Evolutionary conservation across 192 early-diverging fungal species (phyloP).

Genomic region (Backusella morwellensis): DNA sequence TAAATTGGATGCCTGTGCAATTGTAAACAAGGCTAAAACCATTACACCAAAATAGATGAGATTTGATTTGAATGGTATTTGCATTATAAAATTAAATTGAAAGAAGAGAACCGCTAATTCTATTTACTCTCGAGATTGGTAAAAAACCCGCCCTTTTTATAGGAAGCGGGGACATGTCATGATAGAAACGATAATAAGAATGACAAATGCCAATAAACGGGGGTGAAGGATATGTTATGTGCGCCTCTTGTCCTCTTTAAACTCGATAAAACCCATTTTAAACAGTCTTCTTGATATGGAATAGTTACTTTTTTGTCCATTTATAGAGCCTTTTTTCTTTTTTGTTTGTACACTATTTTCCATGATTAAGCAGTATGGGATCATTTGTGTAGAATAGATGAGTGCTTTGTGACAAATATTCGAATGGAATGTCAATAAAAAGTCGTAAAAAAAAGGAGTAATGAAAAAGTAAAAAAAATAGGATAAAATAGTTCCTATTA

Average conservation of each 20-base stretch:
- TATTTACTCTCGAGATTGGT: not conserved
- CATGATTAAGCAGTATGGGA: not conserved
- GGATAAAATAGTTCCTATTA: too few species aligned
- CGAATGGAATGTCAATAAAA: slow-evolving; percentile 6
- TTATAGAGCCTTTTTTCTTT: not conserved
- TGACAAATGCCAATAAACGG: not conserved
- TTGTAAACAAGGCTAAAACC: not conserved
- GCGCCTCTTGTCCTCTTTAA: not conserved
- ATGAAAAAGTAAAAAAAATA: not conserved
- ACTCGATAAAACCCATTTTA: not conserved
- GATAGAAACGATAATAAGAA: not conserved
- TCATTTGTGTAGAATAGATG: not conserved
- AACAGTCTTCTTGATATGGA: not conserved
- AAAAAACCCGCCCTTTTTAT: not conserved
- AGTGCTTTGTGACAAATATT: not conserved
- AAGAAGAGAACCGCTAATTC: not conserved
- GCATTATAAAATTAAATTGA: not conserved
- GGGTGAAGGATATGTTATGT: not conserved
- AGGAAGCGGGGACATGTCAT: not conserved
- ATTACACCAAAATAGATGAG: not conserved
- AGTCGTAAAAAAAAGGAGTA: not conserved
- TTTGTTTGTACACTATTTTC: not conserved
- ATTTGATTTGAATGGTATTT: not conserved
- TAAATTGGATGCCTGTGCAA: not conserved
- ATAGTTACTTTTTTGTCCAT: not conserved